These are phyloP conservation scores for Glebionis coronaria DNA, from an alignment of 129 eudicot genomes.

Conservation along the genomic window DNA sequence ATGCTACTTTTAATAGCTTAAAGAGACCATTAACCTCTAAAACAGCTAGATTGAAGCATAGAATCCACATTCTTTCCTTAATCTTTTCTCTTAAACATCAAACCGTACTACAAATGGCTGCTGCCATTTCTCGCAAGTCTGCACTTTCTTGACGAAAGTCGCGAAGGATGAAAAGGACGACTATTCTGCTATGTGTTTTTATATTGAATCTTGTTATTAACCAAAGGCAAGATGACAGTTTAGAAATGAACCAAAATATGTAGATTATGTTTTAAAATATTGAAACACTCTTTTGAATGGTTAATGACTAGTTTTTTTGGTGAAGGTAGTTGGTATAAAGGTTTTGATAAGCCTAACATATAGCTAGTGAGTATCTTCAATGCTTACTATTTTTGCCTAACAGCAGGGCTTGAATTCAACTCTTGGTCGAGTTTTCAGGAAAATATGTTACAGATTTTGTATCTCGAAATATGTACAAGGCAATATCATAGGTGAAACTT, in stretches of 20 bases:
- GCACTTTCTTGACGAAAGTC: no score
- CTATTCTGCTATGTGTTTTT: background rate
- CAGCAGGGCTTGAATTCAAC: no score
- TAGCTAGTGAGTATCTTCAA: no score
- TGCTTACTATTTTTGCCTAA: no score
- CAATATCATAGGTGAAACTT: no score
- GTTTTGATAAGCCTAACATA: no score
- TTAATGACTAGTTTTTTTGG: no score
- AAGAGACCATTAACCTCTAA: background rate
- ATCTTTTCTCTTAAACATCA: background rate
- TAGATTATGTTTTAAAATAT: background rate
- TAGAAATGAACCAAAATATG: background rate
- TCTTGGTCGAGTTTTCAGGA: no score
- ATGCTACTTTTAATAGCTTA: background rate
- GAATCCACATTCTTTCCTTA: background rate
- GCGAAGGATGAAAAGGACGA: background rate
- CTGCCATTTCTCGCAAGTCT: background rate
- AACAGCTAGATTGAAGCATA: background rate
- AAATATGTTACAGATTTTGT: no score
- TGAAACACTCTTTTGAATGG: no score
- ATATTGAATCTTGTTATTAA: background rate
- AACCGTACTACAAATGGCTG: background rate
- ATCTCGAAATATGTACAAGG: no score
- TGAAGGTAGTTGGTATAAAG: no score
- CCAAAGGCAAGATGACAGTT: background rate